Percentiles rank a stretch among this genome's conserved stretches.
These are phyloP conservation scores for Berkeleyomyces basicola DNA, from an alignment of 2,329 filamentous ascomycete species.

Conservation along the genomic window DNA sequence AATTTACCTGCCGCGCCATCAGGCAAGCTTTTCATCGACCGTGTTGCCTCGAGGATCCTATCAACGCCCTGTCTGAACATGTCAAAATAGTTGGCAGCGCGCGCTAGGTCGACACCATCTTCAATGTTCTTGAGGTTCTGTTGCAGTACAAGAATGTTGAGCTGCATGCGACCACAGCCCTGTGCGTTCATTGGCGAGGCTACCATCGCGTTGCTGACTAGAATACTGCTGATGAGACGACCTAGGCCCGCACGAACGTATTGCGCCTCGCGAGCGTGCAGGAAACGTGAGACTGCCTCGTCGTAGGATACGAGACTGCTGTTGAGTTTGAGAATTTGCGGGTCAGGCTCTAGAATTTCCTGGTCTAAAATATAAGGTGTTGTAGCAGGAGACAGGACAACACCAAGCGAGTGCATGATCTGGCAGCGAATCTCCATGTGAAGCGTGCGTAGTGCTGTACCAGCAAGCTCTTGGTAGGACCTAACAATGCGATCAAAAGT, in stretches of 20 bases:
- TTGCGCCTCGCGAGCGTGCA: conserved; percentile 51
- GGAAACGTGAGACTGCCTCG: conserved; percentile 57
- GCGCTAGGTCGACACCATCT: conserved; percentile 44
- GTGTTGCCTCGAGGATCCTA: conserved; percentile 45
- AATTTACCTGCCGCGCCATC: conserved; percentile 28
- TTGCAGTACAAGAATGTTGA: conserved; percentile 88
- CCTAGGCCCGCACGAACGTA: conserved; percentile 68
- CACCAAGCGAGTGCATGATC: conserved; percentile 61
- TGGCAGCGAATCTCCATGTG: conserved; percentile 81
- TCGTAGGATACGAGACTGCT: conserved; percentile 74
- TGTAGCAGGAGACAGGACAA: conserved; percentile 41
- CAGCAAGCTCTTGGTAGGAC: conserved; percentile 66
- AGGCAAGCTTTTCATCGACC: conserved; percentile 23
- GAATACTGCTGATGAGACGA: conserved; percentile 59
- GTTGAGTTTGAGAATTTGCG: conserved; percentile 69
- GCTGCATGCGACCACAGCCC: conserved; percentile 67
- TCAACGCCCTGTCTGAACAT: conserved; percentile 51
- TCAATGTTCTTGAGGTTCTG: conserved; percentile 95
- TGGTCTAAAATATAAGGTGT: conserved; percentile 51
- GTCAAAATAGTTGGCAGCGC: conserved; percentile 50
- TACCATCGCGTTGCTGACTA: conserved; percentile 53
- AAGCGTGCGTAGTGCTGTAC: conserved; percentile 64
- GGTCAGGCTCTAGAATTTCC: conserved; percentile 60
- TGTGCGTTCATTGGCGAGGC: conserved; percentile 71
- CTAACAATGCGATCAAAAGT: conserved; percentile 76